Conservation (phyloP, 129 eudicot species). For the Apium graveolens region DNA sequence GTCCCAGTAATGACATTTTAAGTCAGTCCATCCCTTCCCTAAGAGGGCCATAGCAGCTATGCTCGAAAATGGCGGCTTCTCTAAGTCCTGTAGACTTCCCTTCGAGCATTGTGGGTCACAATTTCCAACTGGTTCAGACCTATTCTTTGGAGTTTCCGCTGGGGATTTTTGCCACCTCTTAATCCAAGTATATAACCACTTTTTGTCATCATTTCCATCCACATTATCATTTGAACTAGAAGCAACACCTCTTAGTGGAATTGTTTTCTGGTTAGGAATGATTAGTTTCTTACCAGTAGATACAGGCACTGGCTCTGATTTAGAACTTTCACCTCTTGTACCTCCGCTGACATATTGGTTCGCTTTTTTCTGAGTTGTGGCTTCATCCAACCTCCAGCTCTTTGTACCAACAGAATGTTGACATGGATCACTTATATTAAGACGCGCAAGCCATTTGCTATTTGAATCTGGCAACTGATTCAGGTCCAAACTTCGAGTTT, state of each 20-base stretch:
- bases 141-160: conserved; percentile 20
- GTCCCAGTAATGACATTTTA: conserved; percentile 47
- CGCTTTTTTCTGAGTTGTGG: conserved; percentile 24
- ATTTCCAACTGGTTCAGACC: conserved; percentile 28
- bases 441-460: conserved; percentile 73
- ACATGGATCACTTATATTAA: conserved; percentile 35
- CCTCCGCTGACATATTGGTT: conserved; percentile 16
- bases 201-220: conserved; percentile 16
- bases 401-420: conserved; percentile 26
- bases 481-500: conserved; percentile 72
- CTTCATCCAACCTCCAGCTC: conserved; percentile 34
- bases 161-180: conserved; percentile 51
- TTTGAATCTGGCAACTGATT: conserved; percentile 36
- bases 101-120: conserved; percentile 28
- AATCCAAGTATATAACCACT: conserved; percentile 58
- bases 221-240: conserved; percentile 14
- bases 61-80: conserved; percentile 74
- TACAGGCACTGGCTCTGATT: conserved; percentile 20
- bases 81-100: conserved; percentile 15
- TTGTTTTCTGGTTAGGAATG: conserved; percentile 8
- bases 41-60: conserved; percentile 87
- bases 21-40: conserved; percentile 73
- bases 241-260: conserved; percentile 3
- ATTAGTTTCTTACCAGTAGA: conserved; percentile 20
- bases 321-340: conserved; percentile 8